These are phyloP conservation scores for Neobulgaria alba DNA, from an alignment of 2,329 filamentous ascomycete genomes.

Conservation along the genomic window DNA sequence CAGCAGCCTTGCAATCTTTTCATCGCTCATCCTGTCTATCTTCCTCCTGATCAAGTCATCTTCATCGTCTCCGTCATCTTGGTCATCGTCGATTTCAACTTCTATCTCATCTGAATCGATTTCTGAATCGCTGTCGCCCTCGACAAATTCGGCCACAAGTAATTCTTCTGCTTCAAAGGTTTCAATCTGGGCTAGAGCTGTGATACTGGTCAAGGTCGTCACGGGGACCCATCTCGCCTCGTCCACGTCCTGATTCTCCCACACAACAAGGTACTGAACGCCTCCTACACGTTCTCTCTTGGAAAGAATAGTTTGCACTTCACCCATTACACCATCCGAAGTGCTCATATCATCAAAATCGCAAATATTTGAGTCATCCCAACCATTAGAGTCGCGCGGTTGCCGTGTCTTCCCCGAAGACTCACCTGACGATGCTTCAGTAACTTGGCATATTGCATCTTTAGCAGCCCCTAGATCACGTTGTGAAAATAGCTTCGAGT, in stretches of 20 bases:
- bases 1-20: constrained; percentile 51
- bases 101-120: not conserved
- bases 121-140: constrained; percentile 1
- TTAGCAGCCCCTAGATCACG: constrained; percentile 39
- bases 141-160: constrained; percentile 22
- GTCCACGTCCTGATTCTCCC: constrained; percentile 34
- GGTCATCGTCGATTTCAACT: constrained; percentile 17
- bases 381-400: constrained; percentile 25
- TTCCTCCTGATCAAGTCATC: constrained; percentile 26
- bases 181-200: constrained; percentile 26
- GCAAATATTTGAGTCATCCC: constrained; percentile 36
- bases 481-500: constrained; percentile 12
- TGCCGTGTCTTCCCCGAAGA: not conserved
- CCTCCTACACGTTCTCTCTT: constrained; percentile 37
- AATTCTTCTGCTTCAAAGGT: constrained; percentile 29
- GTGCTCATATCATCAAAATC: constrained; percentile 43
- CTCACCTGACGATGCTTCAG: constrained; percentile 18
- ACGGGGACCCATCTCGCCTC: constrained; percentile 41
- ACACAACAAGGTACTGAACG: constrained; percentile 43
- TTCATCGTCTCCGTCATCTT: constrained; percentile 31
- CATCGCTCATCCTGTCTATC: constrained; percentile 46
- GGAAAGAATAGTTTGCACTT: constrained; percentile 35
- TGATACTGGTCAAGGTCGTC: constrained; percentile 26
- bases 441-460: constrained; percentile 31
- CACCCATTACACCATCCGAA: constrained; percentile 36